Evolutionary conservation across 2,329 filamentous ascomycete genomes (phyloP).

Genomic region (Verticillium nubilum): DNA sequence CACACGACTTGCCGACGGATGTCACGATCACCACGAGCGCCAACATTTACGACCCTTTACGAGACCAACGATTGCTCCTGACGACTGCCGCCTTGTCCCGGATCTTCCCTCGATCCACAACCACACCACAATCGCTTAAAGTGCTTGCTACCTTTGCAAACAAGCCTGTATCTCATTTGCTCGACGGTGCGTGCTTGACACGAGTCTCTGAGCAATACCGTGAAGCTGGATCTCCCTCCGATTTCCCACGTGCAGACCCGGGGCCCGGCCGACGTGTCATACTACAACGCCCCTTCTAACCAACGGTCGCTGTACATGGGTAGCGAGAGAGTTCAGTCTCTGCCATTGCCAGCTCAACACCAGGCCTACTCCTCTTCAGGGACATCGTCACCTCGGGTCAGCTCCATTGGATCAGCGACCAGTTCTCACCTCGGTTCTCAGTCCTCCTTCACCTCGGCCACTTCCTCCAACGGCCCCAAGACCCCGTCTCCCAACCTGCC

Average conservation of each 20-base stretch:
- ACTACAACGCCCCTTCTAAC: conserved; percentile 62
- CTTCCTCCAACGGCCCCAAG: conserved; percentile 61
- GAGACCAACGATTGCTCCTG: not conserved
- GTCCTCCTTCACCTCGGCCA: conserved; percentile 48
- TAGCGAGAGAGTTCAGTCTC: conserved; percentile 64
- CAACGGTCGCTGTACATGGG: conserved; percentile 62
- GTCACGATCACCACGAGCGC: not conserved
- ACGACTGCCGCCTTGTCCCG: not conserved
- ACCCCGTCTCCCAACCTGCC: conserved; percentile 70
- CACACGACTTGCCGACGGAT: not conserved
- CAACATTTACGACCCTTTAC: not conserved
- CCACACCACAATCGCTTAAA: not conserved
- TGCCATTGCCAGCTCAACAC: conserved; percentile 64
- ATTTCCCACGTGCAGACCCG: conserved; percentile 78
- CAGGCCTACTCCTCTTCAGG: conserved; percentile 63
- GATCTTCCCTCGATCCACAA: not conserved
- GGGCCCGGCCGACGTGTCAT: conserved; percentile 66
- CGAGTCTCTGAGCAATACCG: conserved; percentile 50
- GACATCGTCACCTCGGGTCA: conserved; percentile 69
- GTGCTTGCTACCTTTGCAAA: not conserved
- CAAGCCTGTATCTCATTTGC: not conserved
- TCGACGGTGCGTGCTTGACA: not conserved
- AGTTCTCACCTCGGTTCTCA: conserved; percentile 47
- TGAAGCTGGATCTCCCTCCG: conserved; percentile 91
- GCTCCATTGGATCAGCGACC: conserved; percentile 61